Percentiles rank a stretch among this genome's conserved stretches.
These are phyloP conservation scores for Phytophthora cactorum DNA, from an alignment of 352 stramenopile genomes.

Conservation along the genomic window DNA sequence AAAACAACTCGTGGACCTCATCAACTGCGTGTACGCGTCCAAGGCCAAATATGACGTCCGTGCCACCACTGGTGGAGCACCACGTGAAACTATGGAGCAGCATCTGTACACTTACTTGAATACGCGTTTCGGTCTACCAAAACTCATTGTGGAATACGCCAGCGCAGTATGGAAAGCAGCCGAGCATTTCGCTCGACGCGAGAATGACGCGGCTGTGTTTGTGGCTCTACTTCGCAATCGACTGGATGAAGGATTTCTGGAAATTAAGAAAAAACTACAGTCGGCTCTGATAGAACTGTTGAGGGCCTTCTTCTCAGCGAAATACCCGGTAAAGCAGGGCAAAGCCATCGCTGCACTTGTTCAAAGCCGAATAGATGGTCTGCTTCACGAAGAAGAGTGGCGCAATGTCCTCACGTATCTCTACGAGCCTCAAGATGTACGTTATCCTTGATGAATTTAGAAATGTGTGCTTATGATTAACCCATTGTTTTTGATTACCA, in stretches of 20 bases:
- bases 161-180: slow-evolving; percentile 83
- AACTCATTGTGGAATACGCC: slow-evolving; percentile 81
- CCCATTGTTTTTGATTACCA: no score
- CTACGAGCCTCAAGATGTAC: slow-evolving; percentile 75
- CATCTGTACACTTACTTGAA: slow-evolving; percentile 91
- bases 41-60: slow-evolving; percentile 76
- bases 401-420: slow-evolving; percentile 76
- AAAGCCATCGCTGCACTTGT: slow-evolving; percentile 55
- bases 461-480: no score
- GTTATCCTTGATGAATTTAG: slow-evolving; percentile 6
- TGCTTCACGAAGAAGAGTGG: slow-evolving; percentile 74
- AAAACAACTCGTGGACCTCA: slow-evolving; percentile 80
- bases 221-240: slow-evolving; percentile 77
- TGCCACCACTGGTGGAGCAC: slow-evolving; percentile 42
- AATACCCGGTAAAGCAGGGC: slow-evolving; percentile 71
- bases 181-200: slow-evolving; percentile 46
- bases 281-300: slow-evolving; percentile 76
- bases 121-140: slow-evolving; percentile 81
- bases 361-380: slow-evolving; percentile 40
- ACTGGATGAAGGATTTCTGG: slow-evolving; percentile 82
- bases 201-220: slow-evolving; percentile 86
- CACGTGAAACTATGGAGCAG: slow-evolving; percentile 88
- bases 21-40: slow-evolving; percentile 74
- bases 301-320: slow-evolving; percentile 73
- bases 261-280: slow-evolving; percentile 80